Evolutionary conservation across 139 green algal genomes (phyloP), one percentile per base, ranked within the genome.

Genomic region (Deuterostichococcus epilithicus): DNA sequence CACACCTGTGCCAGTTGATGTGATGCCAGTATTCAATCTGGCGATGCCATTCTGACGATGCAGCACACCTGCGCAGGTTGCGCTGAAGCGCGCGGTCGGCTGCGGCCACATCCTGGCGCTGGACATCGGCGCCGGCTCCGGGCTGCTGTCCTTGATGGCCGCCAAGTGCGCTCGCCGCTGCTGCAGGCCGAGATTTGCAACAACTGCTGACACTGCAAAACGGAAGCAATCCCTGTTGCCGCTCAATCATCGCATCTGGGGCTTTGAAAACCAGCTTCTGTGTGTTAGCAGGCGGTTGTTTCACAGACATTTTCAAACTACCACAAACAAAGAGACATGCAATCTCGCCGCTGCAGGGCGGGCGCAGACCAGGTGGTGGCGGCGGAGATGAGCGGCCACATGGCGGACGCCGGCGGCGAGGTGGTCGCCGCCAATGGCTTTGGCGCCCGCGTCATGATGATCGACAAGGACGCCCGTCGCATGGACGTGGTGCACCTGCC

Each of bases 91-190:
- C 4, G 74, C 39, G 0, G 36, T 42, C 0, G 74, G 72, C 0
- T 68, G n/a, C 23, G 32, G 52, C 38, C n/a, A 79, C 28, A 45
- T 90, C 13, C 73, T 79, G 28, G 91, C 83, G 20, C 78, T 97
- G 42, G 92, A 97, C 78, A 79, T 92, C 5, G 92, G 92, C 0
- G 87, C 90, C 1, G 92, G 92, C 33, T 87, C 82, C 1, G 91
- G 89, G 22, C 44, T 97, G 32, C 83, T 96, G 2, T 91, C 90
- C 6, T 90, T 97, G 86, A 89, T 97, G 81, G 86, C 92, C 1
- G 89, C 83, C 25, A 83, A 81, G 85, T 87, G 75, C 5, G 81
- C 5, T 30, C 47, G n/a, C 37, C 1, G n/a, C 37, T 65, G 28
- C 38, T n/a, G 52, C 1, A 37, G 23, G 38, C 70, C n/a, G 5